Conservation (phyloP, 352 stramenopile species). For the Vaucheria bursata region DNA sequence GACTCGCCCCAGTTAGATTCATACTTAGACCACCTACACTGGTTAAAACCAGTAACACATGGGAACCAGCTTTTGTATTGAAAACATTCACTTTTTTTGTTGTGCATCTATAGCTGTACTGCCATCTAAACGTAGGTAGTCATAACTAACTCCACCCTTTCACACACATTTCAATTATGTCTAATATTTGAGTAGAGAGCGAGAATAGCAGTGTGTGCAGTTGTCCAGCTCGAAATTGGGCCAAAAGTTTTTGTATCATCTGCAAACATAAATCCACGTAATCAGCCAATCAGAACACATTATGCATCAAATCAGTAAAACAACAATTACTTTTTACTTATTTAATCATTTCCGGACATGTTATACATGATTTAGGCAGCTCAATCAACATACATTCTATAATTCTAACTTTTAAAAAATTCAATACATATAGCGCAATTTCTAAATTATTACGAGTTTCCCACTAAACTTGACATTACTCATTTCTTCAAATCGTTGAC, state of each 20-base stretch:
- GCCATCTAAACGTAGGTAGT: conserved; percentile 4
- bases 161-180: conserved; percentile 39
- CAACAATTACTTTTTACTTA: background rate
- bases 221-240: no score
- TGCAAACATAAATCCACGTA: background rate
- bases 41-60: conserved; percentile 83
- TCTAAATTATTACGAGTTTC: conserved; percentile 6
- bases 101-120: conserved; percentile 53
- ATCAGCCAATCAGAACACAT: background rate
- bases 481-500: conserved; percentile 35
- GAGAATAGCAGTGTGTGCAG: conserved; percentile 39
- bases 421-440: background rate
- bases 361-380: no score
- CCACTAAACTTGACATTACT: conserved; percentile 15
- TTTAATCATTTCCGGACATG: background rate
- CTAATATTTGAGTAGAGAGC: conserved; percentile 36
- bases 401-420: no score
- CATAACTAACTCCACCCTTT: conserved; percentile 15
- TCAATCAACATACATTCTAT: no score
- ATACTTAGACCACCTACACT: conserved; percentile 76
- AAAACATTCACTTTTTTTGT: conserved; percentile 81
- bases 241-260: conserved; percentile 28
- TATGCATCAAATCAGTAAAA: background rate
- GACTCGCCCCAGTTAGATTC: conserved; percentile 77
- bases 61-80: conserved; percentile 64